phyloP scores from a whole-genome alignment of 2,329 filamentous ascomycete species.

The Fusarium succisae region DNA sequence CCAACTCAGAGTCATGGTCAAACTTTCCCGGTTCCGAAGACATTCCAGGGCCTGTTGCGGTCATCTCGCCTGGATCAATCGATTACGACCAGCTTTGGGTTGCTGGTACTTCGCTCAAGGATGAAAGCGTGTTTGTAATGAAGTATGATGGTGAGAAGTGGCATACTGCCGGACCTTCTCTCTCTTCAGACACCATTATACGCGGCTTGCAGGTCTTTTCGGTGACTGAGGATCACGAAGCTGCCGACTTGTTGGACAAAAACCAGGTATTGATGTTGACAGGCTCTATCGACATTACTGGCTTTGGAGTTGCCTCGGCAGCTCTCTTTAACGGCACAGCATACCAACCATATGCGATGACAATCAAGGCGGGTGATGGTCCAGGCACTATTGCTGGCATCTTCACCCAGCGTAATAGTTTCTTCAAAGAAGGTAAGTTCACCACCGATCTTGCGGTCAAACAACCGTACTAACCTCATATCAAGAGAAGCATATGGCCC shows the following conservation, averaged over 20 bases:
- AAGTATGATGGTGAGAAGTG: conserved; percentile 82
- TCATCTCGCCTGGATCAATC: conserved; percentile 77
- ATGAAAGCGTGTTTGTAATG: conserved; percentile 79
- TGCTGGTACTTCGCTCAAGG: conserved; percentile 71
- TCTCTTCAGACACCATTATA: conserved; percentile 74
- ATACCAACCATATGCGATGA: conserved; percentile 82
- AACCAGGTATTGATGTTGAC: conserved; percentile 82
- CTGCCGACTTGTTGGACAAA: conserved; percentile 69
- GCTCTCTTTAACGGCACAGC: conserved; percentile 86
- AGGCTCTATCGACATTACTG: conserved; percentile 80
- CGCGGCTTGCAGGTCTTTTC: conserved; percentile 84
- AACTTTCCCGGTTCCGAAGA: conserved; percentile 67
- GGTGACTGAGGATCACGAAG: conserved; percentile 72
- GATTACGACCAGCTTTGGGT: conserved; percentile 83
- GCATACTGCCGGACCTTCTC: conserved; percentile 68
- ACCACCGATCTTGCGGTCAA: not conserved
- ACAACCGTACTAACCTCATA: conserved; percentile 21
- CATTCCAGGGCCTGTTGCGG: conserved; percentile 83
- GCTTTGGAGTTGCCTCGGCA: conserved; percentile 84
- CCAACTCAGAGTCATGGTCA: conserved; percentile 72
- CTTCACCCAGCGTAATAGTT: conserved; percentile 83
- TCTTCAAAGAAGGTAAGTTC: conserved; percentile 74
- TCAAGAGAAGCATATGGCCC: conserved; percentile 65
- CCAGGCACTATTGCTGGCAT: conserved; percentile 81
- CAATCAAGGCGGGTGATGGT: conserved; percentile 70